Evolutionary conservation across 352 stramenopile species (phyloP).

Genomic region (Phytophthora multivora): DNA sequence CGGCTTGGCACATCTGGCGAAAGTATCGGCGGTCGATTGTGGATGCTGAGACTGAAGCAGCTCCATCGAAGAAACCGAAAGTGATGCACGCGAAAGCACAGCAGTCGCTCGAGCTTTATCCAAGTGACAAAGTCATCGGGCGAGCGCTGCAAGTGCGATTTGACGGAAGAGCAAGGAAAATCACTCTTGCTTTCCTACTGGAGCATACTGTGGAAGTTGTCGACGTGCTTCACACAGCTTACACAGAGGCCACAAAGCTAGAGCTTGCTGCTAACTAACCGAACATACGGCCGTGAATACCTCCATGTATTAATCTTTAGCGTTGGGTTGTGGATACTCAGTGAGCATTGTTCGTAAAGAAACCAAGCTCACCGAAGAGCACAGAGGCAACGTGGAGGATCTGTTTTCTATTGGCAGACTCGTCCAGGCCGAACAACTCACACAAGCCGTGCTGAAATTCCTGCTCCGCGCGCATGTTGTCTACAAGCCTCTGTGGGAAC

Average conservation of each 20-base stretch:
- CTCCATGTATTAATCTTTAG: constrained; percentile 1
- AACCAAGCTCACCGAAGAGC: constrained; percentile 32
- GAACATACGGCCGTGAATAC: background rate
- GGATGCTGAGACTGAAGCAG: constrained; percentile 19
- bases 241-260: constrained; percentile 31
- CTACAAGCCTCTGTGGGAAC: constrained; percentile 37
- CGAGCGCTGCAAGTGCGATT: constrained; percentile 48
- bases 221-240: constrained; percentile 49
- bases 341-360: constrained; percentile 15
- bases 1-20: constrained; percentile 72
- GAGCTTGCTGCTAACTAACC: constrained; percentile 18
- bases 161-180: constrained; percentile 24
- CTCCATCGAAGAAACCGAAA: constrained; percentile 4
- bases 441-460: constrained; percentile 37
- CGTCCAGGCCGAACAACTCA: constrained; percentile 44
- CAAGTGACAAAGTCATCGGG: constrained; percentile 68
- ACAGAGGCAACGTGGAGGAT: constrained; percentile 34
- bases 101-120: constrained; percentile 60
- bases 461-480: constrained; percentile 39
- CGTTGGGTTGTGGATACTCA: background rate
- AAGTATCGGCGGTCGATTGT: constrained; percentile 56
- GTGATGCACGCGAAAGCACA: constrained; percentile 52
- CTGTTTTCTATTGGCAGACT: constrained; percentile 32
- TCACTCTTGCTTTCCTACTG: constrained; percentile 54
- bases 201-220: constrained; percentile 50